Percentiles rank a stretch among this genome's conserved stretches.
Evolutionary conservation across 2,329 filamentous ascomycete species (phyloP).

Genomic region (Aschersonia sp.): DNA sequence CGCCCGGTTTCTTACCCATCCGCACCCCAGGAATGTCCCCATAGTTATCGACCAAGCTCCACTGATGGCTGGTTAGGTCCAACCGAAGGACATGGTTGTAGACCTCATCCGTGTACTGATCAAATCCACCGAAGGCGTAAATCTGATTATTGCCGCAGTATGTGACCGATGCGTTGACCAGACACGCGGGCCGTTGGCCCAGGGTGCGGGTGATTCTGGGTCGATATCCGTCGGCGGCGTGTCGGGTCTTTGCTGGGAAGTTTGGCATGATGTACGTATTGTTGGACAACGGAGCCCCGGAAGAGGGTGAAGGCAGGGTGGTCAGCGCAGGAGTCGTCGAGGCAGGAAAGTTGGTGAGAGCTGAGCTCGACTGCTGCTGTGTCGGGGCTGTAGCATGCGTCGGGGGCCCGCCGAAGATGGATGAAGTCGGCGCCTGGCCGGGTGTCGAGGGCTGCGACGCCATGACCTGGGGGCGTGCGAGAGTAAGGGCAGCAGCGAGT

Average conservation of each 20-base stretch:
- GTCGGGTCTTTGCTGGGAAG: constrained; percentile 55
- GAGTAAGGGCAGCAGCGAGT: not conserved
- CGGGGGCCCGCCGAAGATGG: constrained; percentile 31
- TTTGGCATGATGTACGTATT: constrained; percentile 88
- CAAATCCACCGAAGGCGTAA: constrained; percentile 95
- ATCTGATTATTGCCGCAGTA: constrained; percentile 96
- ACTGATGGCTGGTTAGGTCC: constrained; percentile 77
- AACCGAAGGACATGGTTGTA: constrained; percentile 94
- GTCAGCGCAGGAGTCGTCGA: constrained; percentile 11
- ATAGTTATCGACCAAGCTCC: constrained; percentile 96
- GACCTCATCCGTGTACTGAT: constrained; percentile 96
- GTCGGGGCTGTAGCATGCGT: constrained; percentile 11
- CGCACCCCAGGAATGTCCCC: constrained; percentile 93
- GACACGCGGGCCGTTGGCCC: constrained; percentile 74
- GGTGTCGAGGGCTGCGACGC: constrained; percentile 32
- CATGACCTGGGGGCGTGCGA: constrained; percentile 9
- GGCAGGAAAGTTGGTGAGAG: constrained; percentile 11
- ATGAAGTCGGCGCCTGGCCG: constrained; percentile 21
- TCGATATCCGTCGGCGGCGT: constrained; percentile 59
- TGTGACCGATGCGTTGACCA: constrained; percentile 98
- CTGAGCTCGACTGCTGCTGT: constrained; percentile 8
- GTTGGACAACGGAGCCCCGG: constrained; percentile 34
- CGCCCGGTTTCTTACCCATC: constrained; percentile 51
- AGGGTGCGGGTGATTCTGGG: constrained; percentile 70
- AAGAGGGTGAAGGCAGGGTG: constrained; percentile 9